Conservation (phyloP, 2,329 filamentous ascomycete species). For the Trichoderma endophyticum region DNA sequence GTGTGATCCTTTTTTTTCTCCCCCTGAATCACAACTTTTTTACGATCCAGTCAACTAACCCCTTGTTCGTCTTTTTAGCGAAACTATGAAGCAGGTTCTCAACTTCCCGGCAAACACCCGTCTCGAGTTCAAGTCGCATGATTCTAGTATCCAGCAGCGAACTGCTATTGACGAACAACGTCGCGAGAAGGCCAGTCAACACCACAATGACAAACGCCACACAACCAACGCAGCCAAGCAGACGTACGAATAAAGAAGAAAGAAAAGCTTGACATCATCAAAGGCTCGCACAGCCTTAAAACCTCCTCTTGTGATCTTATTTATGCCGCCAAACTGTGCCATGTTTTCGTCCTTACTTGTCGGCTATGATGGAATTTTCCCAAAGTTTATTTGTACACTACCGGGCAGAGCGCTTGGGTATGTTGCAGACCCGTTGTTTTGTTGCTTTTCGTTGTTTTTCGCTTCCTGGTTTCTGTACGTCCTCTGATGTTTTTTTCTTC, state of each 20-base stretch:
- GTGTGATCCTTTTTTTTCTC: background rate
- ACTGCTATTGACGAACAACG: conserved; percentile 87
- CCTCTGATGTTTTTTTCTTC: conserved; percentile 1
- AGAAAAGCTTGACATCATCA: background rate
- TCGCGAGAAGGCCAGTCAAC: conserved; percentile 70
- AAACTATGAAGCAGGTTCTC: conserved; percentile 90
- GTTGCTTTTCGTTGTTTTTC: background rate
- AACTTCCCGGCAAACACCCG: conserved; percentile 83
- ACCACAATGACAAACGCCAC: conserved; percentile 42
- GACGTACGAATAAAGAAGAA: conserved; percentile 29
- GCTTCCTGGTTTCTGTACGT: background rate
- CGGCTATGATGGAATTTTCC: conserved; percentile 6
- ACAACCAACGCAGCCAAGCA: conserved; percentile 32
- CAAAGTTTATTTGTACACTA: conserved; percentile 16
- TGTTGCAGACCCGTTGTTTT: conserved; percentile 16
- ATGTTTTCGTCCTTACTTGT: conserved; percentile 11
- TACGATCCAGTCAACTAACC: background rate
- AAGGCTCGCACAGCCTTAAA: background rate
- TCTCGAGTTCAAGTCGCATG: conserved; percentile 93
- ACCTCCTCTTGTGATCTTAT: background rate
- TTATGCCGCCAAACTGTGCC: background rate
- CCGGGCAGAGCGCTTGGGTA: conserved; percentile 20
- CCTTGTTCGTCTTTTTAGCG: conserved; percentile 49
- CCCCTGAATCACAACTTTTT: background rate
- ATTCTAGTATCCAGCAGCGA: conserved; percentile 90